These are phyloP conservation scores for Cymbidium sinense DNA, from an alignment of 106 monocot species.

Conservation along the genomic window DNA sequence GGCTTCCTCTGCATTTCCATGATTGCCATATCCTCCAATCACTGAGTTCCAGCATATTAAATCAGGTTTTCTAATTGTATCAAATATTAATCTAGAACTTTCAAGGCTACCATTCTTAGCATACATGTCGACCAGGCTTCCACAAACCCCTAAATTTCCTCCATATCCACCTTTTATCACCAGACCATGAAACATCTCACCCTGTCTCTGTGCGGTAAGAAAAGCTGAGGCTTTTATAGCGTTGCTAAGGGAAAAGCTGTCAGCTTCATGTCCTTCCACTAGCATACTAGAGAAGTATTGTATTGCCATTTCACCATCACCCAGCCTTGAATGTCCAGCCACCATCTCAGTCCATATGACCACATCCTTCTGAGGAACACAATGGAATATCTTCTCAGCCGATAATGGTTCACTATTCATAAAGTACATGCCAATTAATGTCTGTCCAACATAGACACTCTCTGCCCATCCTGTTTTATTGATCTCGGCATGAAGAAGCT, in stretches of 20 bases:
- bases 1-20: conserved; percentile 54
- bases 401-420: conserved; percentile 45
- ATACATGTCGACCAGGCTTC: conserved; percentile 87
- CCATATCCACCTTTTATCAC: conserved; percentile 64
- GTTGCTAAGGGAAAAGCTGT: conserved; percentile 77
- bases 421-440: conserved; percentile 84
- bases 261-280: conserved; percentile 53
- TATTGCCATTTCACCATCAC: conserved; percentile 53
- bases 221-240: conserved; percentile 64
- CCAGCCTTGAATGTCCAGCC: conserved; percentile 56
- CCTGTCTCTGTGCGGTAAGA: conserved; percentile 53
- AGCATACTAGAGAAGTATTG: conserved; percentile 54
- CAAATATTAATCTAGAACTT: conserved; percentile 42
- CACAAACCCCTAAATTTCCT: conserved; percentile 48
- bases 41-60: conserved; percentile 91
- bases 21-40: conserved; percentile 68
- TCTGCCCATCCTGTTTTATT: conserved; percentile 42
- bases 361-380: conserved; percentile 42
- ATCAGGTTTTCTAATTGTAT: conserved; percentile 38
- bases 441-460: conserved; percentile 54
- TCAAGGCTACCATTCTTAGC: conserved; percentile 71
- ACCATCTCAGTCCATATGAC: conserved; percentile 86
- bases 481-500: conserved; percentile 61
- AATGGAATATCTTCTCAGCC: conserved; percentile 44
- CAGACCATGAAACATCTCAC: conserved; percentile 54